Evolutionary conservation across 306 rosid species (phyloP).

Genomic region (Medicago arabica): DNA sequence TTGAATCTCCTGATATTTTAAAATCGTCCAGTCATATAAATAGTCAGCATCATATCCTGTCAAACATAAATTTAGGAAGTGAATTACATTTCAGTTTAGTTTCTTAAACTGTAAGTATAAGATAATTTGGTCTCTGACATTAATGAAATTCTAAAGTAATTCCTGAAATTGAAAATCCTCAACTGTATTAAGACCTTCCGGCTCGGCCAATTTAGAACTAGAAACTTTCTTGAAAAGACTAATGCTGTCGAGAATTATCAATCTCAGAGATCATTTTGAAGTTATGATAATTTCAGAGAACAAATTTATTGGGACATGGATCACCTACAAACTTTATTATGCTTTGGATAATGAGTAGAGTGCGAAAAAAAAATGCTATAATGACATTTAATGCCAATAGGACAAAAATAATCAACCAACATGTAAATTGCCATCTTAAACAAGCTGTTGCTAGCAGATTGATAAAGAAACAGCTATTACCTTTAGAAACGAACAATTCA

Average conservation of each 20-base stretch:
- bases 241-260: neutral
- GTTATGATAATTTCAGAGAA: neutral
- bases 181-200: neutral
- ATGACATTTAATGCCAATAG: neutral
- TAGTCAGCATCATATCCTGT: constrained; percentile 70
- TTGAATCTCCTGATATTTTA: constrained; percentile 66
- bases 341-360: no score
- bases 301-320: neutral
- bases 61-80: constrained; percentile 27
- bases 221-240: neutral
- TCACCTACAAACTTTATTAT: neutral
- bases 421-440: constrained; percentile 11
- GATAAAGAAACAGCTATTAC: constrained; percentile 40
- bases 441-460: neutral
- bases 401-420: constrained; percentile 19
- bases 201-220: neutral
- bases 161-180: neutral
- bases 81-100: neutral
- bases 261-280: neutral
- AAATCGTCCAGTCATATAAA: constrained; percentile 79
- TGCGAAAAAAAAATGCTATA: neutral
- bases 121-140: neutral
- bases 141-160: neutral
- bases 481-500: constrained; percentile 61
- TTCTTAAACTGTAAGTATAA: neutral